Evolutionary conservation across 768 basidiomycete species (phyloP).

Genomic region (Mycena kentingensis): DNA sequence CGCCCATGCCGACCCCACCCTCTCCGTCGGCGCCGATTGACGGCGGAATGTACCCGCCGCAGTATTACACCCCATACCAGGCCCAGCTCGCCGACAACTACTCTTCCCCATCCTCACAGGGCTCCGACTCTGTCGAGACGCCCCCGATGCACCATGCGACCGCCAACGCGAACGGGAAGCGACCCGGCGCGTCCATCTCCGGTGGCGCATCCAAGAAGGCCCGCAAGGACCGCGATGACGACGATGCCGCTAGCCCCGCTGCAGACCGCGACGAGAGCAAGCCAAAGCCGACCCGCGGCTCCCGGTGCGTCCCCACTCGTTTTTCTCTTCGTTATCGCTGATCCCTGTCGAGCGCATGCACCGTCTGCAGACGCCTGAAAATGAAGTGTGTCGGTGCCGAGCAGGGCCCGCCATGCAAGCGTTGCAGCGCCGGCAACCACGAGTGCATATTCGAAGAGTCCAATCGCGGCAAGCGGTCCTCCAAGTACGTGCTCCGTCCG

Average conservation of each 20-base stretch:
- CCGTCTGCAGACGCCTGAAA: constrained; percentile 87
- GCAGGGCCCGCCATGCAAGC: constrained; percentile 88
- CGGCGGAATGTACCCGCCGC: constrained; percentile 65
- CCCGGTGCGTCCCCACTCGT: constrained; percentile 51
- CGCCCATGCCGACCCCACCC: constrained; percentile 53
- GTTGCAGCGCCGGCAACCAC: constrained; percentile 75
- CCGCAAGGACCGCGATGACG: constrained; percentile 62
- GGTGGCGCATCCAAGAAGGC: constrained; percentile 53
- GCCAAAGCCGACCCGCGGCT: constrained; percentile 85
- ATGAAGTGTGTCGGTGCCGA: constrained; percentile 94
- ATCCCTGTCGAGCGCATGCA: constrained; percentile 68
- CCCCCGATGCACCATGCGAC: constrained; percentile 65
- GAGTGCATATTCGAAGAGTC: constrained; percentile 98
- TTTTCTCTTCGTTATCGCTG: constrained; percentile 14
- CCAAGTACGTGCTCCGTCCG: constrained; percentile 53
- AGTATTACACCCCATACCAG: constrained; percentile 60
- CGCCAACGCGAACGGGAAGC: constrained; percentile 62
- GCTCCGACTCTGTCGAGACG: constrained; percentile 74
- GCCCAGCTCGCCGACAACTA: constrained; percentile 60
- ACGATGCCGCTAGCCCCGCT: constrained; percentile 48
- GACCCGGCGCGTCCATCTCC: constrained; percentile 56
- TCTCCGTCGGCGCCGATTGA: constrained; percentile 70
- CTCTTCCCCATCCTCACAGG: constrained; percentile 80
- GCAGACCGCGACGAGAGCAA: constrained; percentile 68
- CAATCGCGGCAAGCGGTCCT: constrained; percentile 88